These are phyloP conservation scores for Aspergillus affinis DNA, from an alignment of 495 filamentous ascomycete genomes.

Conservation along the genomic window DNA sequence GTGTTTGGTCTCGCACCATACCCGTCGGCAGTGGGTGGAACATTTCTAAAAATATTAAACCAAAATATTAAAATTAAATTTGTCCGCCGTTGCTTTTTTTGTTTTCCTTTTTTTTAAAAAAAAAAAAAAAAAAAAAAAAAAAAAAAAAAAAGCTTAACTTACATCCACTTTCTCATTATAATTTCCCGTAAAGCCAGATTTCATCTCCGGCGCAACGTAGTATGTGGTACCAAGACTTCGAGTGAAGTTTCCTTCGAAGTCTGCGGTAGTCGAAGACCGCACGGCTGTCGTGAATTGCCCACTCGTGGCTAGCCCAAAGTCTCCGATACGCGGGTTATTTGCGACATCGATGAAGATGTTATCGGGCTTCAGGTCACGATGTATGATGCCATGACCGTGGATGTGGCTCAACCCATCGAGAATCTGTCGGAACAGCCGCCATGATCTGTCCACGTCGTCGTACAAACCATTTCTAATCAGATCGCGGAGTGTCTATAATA, in stretches of 20 bases:
- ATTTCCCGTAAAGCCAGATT: slow-evolving; percentile 63
- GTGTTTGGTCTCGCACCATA: too few relatives aligned
- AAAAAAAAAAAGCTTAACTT: slow-evolving; percentile 31
- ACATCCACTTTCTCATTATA: slow-evolving; percentile 95
- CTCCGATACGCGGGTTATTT: slow-evolving; percentile 90
- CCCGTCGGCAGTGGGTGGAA: too few relatives aligned
- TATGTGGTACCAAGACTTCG: slow-evolving; percentile 91
- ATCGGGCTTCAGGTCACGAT: slow-evolving; percentile 96
- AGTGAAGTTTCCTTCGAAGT: slow-evolving; percentile 63
- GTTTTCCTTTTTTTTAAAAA: too few relatives aligned
- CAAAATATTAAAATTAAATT: too few relatives aligned
- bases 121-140: too few relatives aligned
- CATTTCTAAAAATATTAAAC: too few relatives aligned
- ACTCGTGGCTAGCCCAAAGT: slow-evolving; percentile 92
- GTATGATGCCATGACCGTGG: slow-evolving; percentile 87
- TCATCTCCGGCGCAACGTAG: slow-evolving; percentile 92
- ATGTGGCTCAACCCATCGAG: slow-evolving; percentile 90
- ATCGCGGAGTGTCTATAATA: slow-evolving; percentile 77
- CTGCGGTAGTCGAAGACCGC: slow-evolving; percentile 42
- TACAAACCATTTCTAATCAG: slow-evolving; percentile 76
- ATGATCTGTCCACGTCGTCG: slow-evolving; percentile 71
- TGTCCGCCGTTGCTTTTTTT: too few relatives aligned
- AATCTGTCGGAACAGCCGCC: slow-evolving; percentile 89
- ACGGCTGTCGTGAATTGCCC: slow-evolving; percentile 66
- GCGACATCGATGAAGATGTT: slow-evolving; percentile 94